Evolutionary conservation across 75 land plant genomes (phyloP), one percentile per base, ranked within the genome.

Genomic region (Selaginella tamariscina): DNA sequence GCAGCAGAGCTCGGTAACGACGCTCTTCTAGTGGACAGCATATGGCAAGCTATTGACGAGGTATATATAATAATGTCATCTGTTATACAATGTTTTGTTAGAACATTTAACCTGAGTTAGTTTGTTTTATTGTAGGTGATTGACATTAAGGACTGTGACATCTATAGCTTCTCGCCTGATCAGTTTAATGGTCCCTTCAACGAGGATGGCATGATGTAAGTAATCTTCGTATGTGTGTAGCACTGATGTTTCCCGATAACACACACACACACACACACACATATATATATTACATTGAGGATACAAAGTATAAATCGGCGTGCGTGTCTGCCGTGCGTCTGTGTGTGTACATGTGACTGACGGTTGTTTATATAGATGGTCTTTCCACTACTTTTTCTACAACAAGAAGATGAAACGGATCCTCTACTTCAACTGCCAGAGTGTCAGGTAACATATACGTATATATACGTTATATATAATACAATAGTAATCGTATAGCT

Each of bases 341-440:
- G n/a, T n/a, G n/a, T n/a, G n/a, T n/a, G n/a, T n/a, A n/a, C n/a
- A n/a, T n/a, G n/a, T n/a, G n/a, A n/a, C n/a, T n/a, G n/a, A n/a
- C n/a, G n/a, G n/a, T n/a, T n/a, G n/a, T n/a, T 32, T 66, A 23
- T 24, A 31, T 85, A 91, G 94, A 72, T 91, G 95, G 97, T 86
- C 89, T 0, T 88, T 86, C 75, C 70, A 78, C 70, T 85, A 86
- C 79, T 88, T 91, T 73, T 91, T 91, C 79, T 91, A 88, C 65
- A 88, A 91, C 65, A 77, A 80, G 65, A 88, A 86, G 74, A 75
- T 85, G 27, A 89, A 82, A 68, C 78, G 97, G 15, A 82, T 91
- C 27, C 80, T 88, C 18, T 80, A 83, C 70, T 88, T 91, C 69
- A 74, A 82, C 0, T 91, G 82, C 31, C 77, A 72, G 68, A 81